Evolutionary conservation across 352 stramenopile genomes (phyloP).

Genomic region (Elongisporangium senticosum): DNA sequence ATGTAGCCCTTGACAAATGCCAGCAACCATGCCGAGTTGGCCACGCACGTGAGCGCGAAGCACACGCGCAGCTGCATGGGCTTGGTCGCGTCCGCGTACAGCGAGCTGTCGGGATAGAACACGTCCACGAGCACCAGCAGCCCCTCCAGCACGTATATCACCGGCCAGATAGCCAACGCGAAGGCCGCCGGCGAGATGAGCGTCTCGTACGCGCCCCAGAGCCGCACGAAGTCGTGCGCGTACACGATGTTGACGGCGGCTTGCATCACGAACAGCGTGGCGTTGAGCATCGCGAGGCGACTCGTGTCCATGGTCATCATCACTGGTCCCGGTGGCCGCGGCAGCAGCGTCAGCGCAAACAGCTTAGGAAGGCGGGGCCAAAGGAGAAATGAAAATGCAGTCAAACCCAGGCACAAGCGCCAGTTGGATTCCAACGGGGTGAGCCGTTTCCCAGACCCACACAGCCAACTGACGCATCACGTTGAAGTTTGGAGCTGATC

Average conservation of each 20-base stretch:
- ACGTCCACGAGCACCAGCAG: slow-evolving; percentile 61
- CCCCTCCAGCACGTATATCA: slow-evolving; percentile 61
- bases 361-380: slow-evolving; percentile 5
- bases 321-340: background rate
- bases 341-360: background rate
- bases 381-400: slow-evolving; percentile 11
- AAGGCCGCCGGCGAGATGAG: slow-evolving; percentile 65
- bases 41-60: slow-evolving; percentile 59
- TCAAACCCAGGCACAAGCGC: slow-evolving; percentile 1
- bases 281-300: slow-evolving; percentile 54
- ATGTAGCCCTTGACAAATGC: slow-evolving; percentile 51
- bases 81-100: slow-evolving; percentile 68
- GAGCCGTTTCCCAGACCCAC: background rate
- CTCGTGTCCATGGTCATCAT: slow-evolving; percentile 35
- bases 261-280: slow-evolving; percentile 50
- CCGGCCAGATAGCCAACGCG: slow-evolving; percentile 57
- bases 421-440: slow-evolving; percentile 1
- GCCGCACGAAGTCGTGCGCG: slow-evolving; percentile 40
- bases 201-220: slow-evolving; percentile 59
- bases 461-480: slow-evolving; percentile 5
- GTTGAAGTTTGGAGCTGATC: slow-evolving; percentile 1
- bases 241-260: slow-evolving; percentile 64
- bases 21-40: slow-evolving; percentile 65
- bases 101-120: slow-evolving; percentile 53
- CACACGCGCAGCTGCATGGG: slow-evolving; percentile 53